Conservation (phyloP, 2,329 filamentous ascomycete species). For the Phaeosphaeriaceae sp. region DNA sequence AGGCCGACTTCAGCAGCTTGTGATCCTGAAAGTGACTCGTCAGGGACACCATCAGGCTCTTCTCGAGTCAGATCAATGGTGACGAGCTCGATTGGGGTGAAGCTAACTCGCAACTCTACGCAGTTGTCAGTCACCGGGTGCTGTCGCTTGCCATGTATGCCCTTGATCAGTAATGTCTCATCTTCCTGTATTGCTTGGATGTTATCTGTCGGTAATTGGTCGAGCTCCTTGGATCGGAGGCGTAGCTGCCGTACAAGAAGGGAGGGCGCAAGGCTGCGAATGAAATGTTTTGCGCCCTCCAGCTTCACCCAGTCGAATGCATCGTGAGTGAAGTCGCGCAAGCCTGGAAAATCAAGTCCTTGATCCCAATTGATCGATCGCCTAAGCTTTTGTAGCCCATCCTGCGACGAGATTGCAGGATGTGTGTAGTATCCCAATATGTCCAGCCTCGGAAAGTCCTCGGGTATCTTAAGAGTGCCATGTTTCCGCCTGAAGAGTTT, state of each 20-base stretch:
- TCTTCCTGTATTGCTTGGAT: constrained; percentile 52
- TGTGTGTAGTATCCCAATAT: constrained; percentile 87
- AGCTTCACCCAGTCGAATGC: constrained; percentile 86
- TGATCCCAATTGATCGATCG: constrained; percentile 66
- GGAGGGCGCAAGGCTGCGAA: constrained; percentile 78
- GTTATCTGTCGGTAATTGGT: constrained; percentile 31
- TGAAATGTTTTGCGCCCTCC: constrained; percentile 82
- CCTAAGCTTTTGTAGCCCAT: constrained; percentile 63
- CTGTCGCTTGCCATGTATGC: constrained; percentile 70
- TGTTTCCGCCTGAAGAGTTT: constrained; percentile 81
- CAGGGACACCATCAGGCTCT: constrained; percentile 71
- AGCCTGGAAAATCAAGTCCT: constrained; percentile 67
- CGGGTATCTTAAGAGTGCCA: constrained; percentile 75
- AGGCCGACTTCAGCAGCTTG: constrained; percentile 31
- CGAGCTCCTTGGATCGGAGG: constrained; percentile 38
- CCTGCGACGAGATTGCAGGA: constrained; percentile 75
- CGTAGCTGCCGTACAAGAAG: constrained; percentile 69
- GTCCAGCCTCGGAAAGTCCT: constrained; percentile 79
- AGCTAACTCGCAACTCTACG: constrained; percentile 80
- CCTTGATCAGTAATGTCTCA: constrained; percentile 65
- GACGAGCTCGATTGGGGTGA: constrained; percentile 77
- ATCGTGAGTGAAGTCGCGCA: constrained; percentile 78
- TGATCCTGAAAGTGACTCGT: constrained; percentile 23
- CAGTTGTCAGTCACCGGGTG: constrained; percentile 78
- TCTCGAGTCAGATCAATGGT: constrained; percentile 78